phyloP scores from a whole-genome alignment of 495 filamentous ascomycete genomes.

The Aspergillus sparsus region DNA sequence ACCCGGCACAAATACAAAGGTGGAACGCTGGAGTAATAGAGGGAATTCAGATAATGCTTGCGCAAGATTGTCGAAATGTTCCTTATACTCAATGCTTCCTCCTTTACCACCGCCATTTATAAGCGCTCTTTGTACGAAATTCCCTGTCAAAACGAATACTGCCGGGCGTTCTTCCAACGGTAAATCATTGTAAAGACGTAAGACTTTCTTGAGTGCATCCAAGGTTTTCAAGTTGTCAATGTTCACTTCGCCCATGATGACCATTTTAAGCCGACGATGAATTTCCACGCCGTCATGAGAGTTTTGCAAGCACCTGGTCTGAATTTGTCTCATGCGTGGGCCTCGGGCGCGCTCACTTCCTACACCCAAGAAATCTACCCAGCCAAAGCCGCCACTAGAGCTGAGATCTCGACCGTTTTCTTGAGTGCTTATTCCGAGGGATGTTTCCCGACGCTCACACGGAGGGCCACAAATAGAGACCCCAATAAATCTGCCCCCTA shows the following conservation, averaged over 20 bases:
- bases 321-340: constrained; percentile 74
- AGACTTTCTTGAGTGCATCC: constrained; percentile 73
- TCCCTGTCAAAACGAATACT: constrained; percentile 77
- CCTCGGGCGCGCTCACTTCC: constrained; percentile 88
- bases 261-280: constrained; percentile 53
- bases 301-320: constrained; percentile 43
- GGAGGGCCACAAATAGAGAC: constrained; percentile 89
- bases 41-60: constrained; percentile 82
- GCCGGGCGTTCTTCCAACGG: constrained; percentile 61
- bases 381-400: constrained; percentile 82
- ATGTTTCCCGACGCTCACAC: constrained; percentile 77
- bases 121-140: constrained; percentile 74
- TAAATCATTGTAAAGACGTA: constrained; percentile 62
- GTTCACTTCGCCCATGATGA: constrained; percentile 78
- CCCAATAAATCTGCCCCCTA: constrained; percentile 85
- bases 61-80: constrained; percentile 86
- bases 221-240: constrained; percentile 78
- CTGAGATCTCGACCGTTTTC: constrained; percentile 52
- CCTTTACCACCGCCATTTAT: constrained; percentile 64
- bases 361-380: constrained; percentile 92
- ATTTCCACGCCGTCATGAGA: constrained; percentile 31
- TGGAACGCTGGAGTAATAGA: constrained; percentile 72
- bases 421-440: constrained; percentile 67
- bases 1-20: constrained; percentile 89
- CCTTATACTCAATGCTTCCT: constrained; percentile 89